Conservation (phyloP, 805 yeast species). For the Schizosaccharomyces cryophilus region DNA sequence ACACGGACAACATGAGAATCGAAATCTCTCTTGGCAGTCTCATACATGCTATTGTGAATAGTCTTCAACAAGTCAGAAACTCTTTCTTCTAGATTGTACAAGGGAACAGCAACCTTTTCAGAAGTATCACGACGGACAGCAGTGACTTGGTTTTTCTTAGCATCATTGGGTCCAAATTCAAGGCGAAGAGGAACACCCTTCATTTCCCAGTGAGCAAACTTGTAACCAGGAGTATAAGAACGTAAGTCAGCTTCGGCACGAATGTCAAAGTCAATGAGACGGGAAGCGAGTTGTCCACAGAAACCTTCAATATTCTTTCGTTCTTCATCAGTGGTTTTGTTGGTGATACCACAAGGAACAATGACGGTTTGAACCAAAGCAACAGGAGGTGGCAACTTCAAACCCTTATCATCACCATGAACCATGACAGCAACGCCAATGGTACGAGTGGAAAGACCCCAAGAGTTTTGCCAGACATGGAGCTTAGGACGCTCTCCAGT, state of each 20-base stretch:
- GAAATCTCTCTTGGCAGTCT: slow-evolving; percentile 55
- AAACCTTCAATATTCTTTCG: slow-evolving; percentile 45
- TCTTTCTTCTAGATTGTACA: slow-evolving; percentile 37
- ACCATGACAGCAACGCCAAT: slow-evolving; percentile 99
- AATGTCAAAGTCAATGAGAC: slow-evolving; percentile 35
- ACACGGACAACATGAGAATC: slow-evolving; percentile 67
- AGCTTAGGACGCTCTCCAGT: slow-evolving; percentile 58
- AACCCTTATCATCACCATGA: slow-evolving; percentile 94
- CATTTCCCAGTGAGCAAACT: slow-evolving; percentile 89
- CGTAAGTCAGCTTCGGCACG: slow-evolving; percentile 72
- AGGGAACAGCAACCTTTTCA: slow-evolving; percentile 40
- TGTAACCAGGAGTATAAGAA: slow-evolving; percentile 96
- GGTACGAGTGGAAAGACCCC: slow-evolving; percentile 97
- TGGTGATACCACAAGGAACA: slow-evolving; percentile 84
- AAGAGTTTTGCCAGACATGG: slow-evolving; percentile 84
- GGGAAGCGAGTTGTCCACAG: slow-evolving; percentile 41
- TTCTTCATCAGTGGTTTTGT: slow-evolving; percentile 56
- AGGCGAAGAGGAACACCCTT: slow-evolving; percentile 85
- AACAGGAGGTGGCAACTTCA: slow-evolving; percentile 92
- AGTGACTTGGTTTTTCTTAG: slow-evolving; percentile 50
- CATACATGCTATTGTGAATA: slow-evolving; percentile 52
- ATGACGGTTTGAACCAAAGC: slow-evolving; percentile 80
- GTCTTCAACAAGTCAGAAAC: slow-evolving; percentile 58
- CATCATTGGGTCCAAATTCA: slow-evolving; percentile 92
- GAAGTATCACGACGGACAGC: slow-evolving; percentile 88